phyloP scores from a whole-genome alignment of 208 protist genomes.

The Naegleria gruberi region DNA sequence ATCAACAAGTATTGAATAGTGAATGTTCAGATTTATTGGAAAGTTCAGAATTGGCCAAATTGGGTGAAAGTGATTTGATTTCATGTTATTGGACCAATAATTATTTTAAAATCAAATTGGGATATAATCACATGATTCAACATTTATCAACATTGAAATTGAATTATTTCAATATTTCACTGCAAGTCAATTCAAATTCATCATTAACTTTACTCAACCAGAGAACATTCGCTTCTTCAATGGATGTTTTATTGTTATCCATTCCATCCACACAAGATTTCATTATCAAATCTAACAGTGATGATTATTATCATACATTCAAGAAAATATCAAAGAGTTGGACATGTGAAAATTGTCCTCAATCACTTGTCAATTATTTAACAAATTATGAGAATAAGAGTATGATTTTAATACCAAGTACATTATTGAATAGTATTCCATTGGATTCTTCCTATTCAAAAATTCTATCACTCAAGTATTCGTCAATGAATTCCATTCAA shows the following conservation, averaged over 20 bases:
- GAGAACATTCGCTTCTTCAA: background rate
- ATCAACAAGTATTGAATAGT: too few species aligned
- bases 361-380: background rate
- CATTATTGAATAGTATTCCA: too few species aligned
- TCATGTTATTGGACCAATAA: too few species aligned
- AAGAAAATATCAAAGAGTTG: background rate
- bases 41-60: too few species aligned
- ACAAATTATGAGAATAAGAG: background rate
- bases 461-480: background rate
- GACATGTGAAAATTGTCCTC: too few species aligned
- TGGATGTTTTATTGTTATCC: background rate
- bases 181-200: background rate
- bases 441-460: background rate
- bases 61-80: too few species aligned
- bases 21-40: too few species aligned
- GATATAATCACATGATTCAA: background rate
- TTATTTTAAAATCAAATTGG: background rate
- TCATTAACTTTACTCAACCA: background rate
- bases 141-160: background rate
- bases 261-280: background rate
- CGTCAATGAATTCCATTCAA: too few species aligned
- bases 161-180: background rate
- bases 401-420: background rate
- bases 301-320: background rate
- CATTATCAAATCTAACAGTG: background rate